phyloP scores from a whole-genome alignment of 768 basidiomycete genomes.

The Boletus sensibilis region DNA sequence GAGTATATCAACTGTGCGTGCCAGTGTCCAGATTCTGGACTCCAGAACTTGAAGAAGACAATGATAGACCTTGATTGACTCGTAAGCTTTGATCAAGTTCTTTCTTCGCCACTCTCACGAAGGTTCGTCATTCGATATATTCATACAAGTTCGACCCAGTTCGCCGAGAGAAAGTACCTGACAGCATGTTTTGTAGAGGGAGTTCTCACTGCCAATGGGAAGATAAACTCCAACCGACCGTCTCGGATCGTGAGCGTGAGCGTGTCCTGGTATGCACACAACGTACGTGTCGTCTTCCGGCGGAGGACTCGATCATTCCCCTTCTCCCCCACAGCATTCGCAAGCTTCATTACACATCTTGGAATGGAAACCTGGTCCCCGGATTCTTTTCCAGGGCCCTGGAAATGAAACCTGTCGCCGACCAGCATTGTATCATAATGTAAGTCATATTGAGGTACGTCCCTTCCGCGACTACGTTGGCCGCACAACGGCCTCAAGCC shows the following conservation, averaged over 20 bases:
- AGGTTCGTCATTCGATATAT: background rate
- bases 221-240: background rate
- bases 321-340: background rate
- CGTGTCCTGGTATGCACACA: background rate
- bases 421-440: background rate
- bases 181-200: background rate
- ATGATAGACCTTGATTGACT: too few species aligned
- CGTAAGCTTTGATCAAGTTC: too few species aligned
- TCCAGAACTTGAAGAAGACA: too few species aligned
- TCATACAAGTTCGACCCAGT: background rate
- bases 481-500: background rate
- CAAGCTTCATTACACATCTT: too few species aligned
- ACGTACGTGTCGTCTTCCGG: too few species aligned
- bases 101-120: too few species aligned
- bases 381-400: background rate
- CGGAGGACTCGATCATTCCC: background rate
- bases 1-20: too few species aligned
- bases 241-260: background rate
- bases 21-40: too few species aligned
- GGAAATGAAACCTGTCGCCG: background rate
- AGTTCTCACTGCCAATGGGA: background rate
- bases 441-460: background rate
- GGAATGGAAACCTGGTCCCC: background rate
- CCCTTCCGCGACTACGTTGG: background rate
- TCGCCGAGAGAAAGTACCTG: background rate